Percentiles rank a stretch among this genome's conserved stretches.
Evolutionary conservation across 306 rosid genomes (phyloP).

Genomic region (Vigna unguiculata): DNA sequence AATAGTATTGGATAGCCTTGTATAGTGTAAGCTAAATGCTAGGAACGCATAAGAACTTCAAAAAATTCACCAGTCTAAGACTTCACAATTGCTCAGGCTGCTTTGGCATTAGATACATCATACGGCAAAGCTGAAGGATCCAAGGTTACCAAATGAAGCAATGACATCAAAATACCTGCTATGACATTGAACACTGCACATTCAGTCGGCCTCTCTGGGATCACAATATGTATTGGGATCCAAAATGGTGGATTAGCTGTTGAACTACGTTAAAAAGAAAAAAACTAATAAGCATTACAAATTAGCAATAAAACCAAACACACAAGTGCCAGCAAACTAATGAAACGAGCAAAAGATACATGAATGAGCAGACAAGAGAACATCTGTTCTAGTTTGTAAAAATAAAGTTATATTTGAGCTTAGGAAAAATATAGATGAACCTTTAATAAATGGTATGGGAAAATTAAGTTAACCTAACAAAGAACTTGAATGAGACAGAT

Average conservation of each 20-base stretch:
- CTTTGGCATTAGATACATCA: slow-evolving; percentile 10
- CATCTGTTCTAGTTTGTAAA: background rate
- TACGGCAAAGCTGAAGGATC: slow-evolving; percentile 14
- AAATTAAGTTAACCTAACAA: slow-evolving; percentile 5
- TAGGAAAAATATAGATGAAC: background rate
- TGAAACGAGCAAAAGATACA: slow-evolving; percentile 18
- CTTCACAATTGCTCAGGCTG: background rate
- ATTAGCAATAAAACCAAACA: slow-evolving; percentile 32
- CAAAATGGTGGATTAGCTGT: slow-evolving; percentile 93
- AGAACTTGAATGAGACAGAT: background rate
- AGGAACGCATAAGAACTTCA: background rate
- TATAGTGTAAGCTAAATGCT: slow-evolving; percentile 2
- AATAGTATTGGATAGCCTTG: background rate
- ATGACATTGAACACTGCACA: slow-evolving; percentile 91
- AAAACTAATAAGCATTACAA: slow-evolving; percentile 34
- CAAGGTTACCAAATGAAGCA: slow-evolving; percentile 34
- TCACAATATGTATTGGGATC: slow-evolving; percentile 96
- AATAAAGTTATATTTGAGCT: background rate
- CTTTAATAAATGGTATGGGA: background rate
- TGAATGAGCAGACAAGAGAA: background rate
- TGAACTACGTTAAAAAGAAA: slow-evolving; percentile 59
- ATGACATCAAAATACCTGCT: slow-evolving; percentile 74
- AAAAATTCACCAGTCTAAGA: background rate
- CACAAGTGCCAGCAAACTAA: slow-evolving; percentile 37
- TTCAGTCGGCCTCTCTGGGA: slow-evolving; percentile 98